Base-by-base conservation (phyloP, 371 early-diverging fungal genomes). In the Umbelopsis sp. region DNA sequence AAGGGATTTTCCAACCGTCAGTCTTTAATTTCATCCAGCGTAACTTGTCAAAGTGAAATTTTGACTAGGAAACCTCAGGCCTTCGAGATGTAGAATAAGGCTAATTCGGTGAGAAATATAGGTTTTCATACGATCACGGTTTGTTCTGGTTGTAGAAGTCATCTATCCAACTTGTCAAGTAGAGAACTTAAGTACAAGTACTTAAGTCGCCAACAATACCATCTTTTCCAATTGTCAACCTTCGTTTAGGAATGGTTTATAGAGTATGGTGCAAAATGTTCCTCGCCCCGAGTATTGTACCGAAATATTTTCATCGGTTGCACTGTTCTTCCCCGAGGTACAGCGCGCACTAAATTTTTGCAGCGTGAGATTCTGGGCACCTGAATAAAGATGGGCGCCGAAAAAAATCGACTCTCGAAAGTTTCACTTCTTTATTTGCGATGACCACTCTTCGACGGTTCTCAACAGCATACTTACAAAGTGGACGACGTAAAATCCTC, bases 371-470 rank as follows among this genome's bases (percentile, higher is more conserved):
- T 35, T 57, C n/a, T 5, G 18, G 4, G 57, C 12, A 29, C 11
- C 12, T 29, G 14, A 37, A 57, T 16, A 35, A 11, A 14, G 14
- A 35, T 35, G 16, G 22, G 32, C 57, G 57, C 16, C 29, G 0
- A 57, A 1, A 10, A 14, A 7, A 35, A 29, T 14, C 57, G 32
- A 57, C 12, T 35, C 35, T 14, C 11, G 1, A 57, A 11, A 48
- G 20, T 48, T 16, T 35, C 57, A 18, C 29, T 35, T 25, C 18
- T 35, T 57, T 35, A 11, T 16, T 14, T 57, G 29, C 29, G 8
- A 57, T 57, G 57, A 57, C 57, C 11, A 35, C 57, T 16, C 37
- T 57, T 16, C 57, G 57, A 57, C 37, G 57, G 29, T 57, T 57
- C 29, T 57, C 57, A 18, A 57, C 57, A 12, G 35, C 57, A 16